A percentile compares a stretch with the other conserved stretches of the same genome.
Conservation (phyloP, 2,329 filamentous ascomycete species). For the Akanthomyces uredinophilus region DNA sequence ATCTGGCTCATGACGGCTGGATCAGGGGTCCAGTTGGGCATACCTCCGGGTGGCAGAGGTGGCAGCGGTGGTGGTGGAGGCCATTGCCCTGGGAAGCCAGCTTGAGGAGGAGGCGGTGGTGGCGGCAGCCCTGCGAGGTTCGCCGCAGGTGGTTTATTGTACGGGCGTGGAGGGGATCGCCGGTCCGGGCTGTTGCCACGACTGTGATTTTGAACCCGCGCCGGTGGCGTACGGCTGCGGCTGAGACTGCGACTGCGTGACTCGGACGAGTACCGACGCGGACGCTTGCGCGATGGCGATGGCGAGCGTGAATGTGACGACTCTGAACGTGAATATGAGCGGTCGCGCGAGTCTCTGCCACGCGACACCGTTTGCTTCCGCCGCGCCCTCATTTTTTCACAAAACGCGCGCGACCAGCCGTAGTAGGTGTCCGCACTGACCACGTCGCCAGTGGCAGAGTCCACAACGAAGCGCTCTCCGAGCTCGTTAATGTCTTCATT, state of each 20-base stretch:
- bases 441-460: slow-evolving; percentile 62
- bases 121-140: slow-evolving; percentile 20
- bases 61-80: slow-evolving; percentile 33
- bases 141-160: slow-evolving; percentile 23
- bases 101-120: slow-evolving; percentile 30
- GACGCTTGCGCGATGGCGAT: slow-evolving; percentile 28
- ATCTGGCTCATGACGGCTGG: slow-evolving; percentile 15
- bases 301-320: slow-evolving; percentile 25
- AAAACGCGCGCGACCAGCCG: slow-evolving; percentile 79
- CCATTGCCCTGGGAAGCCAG: slow-evolving; percentile 38
- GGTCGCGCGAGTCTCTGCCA: slow-evolving; percentile 14
- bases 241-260: slow-evolving; percentile 23
- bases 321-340: slow-evolving; percentile 30
- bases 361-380: slow-evolving; percentile 18
- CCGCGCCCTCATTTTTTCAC: slow-evolving; percentile 65
- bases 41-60: slow-evolving; percentile 23
- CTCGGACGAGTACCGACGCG: slow-evolving; percentile 22
- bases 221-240: slow-evolving; percentile 22
- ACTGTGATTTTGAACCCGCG: slow-evolving; percentile 26
- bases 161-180: slow-evolving; percentile 28
- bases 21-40: slow-evolving; percentile 18
- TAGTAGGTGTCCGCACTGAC: slow-evolving; percentile 72
- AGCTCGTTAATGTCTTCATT: slow-evolving; percentile 66
- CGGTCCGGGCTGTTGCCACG: slow-evolving; percentile 21
- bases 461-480: slow-evolving; percentile 61